These are phyloP conservation scores for Talaromyces sp. DNA, from an alignment of 2,329 filamentous ascomycete genomes.

Conservation along the genomic window DNA sequence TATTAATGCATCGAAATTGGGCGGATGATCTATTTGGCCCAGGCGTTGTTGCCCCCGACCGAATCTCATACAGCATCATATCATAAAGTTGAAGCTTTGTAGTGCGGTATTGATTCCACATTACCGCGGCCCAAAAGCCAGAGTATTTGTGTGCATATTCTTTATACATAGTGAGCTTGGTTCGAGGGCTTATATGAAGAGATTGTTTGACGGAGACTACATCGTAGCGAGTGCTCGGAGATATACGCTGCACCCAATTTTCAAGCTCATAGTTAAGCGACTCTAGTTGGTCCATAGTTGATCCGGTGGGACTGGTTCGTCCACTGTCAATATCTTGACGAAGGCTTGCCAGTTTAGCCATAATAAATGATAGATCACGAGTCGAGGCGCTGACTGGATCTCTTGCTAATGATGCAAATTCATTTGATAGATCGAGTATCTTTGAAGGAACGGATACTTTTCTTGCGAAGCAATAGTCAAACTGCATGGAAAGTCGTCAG, in stretches of 20 bases:
- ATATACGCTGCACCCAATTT: neutral
- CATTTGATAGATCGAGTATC: neutral
- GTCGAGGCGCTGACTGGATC: neutral
- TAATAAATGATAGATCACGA: conserved; percentile 1
- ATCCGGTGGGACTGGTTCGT: neutral
- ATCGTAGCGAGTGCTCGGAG: neutral
- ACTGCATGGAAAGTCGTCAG: too few species aligned
- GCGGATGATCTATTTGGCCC: neutral
- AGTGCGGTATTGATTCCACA: conserved; percentile 7
- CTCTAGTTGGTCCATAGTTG: neutral
- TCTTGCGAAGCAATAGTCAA: neutral
- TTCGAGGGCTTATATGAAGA: neutral
- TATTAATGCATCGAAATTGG: neutral
- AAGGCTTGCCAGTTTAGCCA: neutral
- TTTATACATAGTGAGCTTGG: neutral
- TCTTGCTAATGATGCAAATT: neutral
- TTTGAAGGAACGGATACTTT: neutral
- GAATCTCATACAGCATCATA: conserved; percentile 1
- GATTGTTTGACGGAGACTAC: neutral
- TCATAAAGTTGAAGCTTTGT: neutral
- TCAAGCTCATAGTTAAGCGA: neutral
- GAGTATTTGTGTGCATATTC: neutral
- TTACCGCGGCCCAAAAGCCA: neutral
- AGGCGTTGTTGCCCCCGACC: neutral
- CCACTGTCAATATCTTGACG: neutral